phyloP scores from a whole-genome alignment of 129 eudicot species.

The Escallonia herrerae region DNA sequence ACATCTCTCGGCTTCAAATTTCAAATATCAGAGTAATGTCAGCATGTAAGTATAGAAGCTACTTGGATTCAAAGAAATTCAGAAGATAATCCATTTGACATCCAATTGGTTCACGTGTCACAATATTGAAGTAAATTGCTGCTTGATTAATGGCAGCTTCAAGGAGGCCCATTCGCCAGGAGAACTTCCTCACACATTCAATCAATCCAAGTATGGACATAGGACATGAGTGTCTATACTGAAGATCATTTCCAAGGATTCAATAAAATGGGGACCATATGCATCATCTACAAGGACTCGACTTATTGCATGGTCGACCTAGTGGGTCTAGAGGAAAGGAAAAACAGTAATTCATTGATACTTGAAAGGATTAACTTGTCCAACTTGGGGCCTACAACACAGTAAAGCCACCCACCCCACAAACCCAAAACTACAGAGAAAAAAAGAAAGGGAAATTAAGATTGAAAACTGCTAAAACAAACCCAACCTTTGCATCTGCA shows the following conservation, averaged over 20 bases:
- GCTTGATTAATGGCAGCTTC: slow-evolving; percentile 1
- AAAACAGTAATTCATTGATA: slow-evolving; percentile 7
- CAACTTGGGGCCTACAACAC: background rate
- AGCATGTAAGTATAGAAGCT: slow-evolving; percentile 11
- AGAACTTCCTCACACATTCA: slow-evolving; percentile 15
- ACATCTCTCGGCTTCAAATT: slow-evolving; percentile 77
- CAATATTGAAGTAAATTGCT: background rate
- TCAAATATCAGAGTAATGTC: slow-evolving; percentile 7
- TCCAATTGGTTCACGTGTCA: background rate
- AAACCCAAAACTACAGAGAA: background rate
- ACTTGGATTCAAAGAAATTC: background rate
- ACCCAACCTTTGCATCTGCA: background rate
- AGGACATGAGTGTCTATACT: background rate
- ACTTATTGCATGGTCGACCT: background rate
- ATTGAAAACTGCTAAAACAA: background rate
- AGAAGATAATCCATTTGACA: background rate
- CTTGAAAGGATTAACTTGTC: background rate
- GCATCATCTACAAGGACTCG: slow-evolving; percentile 3
- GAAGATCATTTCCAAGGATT: background rate
- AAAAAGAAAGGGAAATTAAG: background rate
- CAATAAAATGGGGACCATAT: slow-evolving; percentile 16
- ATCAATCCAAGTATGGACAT: background rate
- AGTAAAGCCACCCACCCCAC: no score
- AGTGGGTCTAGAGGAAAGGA: slow-evolving; percentile 6
- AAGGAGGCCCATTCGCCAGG: slow-evolving; percentile 18